Percentiles rank a stretch among this genome's conserved stretches.
phyloP scores from a whole-genome alignment of 345 rosid genomes.

The Hypericum androsaemum region DNA sequence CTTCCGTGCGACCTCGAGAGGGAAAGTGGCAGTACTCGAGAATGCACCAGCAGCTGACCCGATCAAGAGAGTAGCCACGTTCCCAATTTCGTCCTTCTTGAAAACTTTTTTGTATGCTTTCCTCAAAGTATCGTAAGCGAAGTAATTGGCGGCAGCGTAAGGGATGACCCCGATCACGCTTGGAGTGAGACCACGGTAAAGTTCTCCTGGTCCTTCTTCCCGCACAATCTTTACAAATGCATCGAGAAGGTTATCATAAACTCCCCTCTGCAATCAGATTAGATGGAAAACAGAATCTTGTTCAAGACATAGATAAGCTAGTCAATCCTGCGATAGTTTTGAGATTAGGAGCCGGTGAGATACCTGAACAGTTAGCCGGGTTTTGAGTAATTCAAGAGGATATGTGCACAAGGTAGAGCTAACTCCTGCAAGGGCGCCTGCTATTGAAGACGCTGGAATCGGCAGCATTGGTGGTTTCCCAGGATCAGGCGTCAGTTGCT shows the following conservation, averaged over 20 bases:
- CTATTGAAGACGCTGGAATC: constrained; percentile 8
- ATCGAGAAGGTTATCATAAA: constrained; percentile 16
- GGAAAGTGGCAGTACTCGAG: constrained; percentile 20
- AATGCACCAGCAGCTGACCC: constrained; percentile 25
- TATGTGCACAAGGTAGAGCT: constrained; percentile 8
- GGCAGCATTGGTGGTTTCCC: constrained; percentile 1
- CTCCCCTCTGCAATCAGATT: constrained; percentile 19
- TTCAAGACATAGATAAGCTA: not conserved
- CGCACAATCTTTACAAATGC: constrained; percentile 15
- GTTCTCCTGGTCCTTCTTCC: constrained; percentile 21
- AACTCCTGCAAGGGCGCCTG: constrained; percentile 6
- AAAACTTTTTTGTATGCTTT: constrained; percentile 20
- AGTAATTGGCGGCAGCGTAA: constrained; percentile 24
- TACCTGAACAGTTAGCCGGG: constrained; percentile 7
- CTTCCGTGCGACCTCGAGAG: constrained; percentile 23
- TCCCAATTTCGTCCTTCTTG: constrained; percentile 16
- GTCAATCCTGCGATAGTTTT: not conserved
- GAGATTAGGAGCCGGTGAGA: no score
- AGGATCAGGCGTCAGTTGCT: constrained; percentile 4
- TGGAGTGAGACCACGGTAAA: constrained; percentile 21
- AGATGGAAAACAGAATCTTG: not conserved
- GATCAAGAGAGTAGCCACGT: constrained; percentile 14
- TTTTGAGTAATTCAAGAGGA: constrained; percentile 9
- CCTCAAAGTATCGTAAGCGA: constrained; percentile 15
- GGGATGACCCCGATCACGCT: constrained; percentile 20